These are phyloP conservation scores for Flaveria ramosissima DNA, from an alignment of 129 eudicot species.

Conservation along the genomic window DNA sequence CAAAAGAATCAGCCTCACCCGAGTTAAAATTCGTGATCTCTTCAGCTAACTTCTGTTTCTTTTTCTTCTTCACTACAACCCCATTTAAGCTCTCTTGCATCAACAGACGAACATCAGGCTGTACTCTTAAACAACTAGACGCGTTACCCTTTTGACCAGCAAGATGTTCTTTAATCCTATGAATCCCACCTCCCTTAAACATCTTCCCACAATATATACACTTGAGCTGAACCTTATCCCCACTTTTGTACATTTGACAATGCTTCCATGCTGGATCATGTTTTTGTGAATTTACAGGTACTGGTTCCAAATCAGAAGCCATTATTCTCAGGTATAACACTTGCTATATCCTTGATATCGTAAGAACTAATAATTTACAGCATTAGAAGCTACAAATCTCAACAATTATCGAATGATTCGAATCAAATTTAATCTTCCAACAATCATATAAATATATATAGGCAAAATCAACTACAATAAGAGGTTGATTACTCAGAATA, in stretches of 20 bases:
- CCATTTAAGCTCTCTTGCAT: conserved; percentile 87
- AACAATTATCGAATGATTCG: conserved; percentile 8
- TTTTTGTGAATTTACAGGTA: conserved; percentile 73
- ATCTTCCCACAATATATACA: conserved; percentile 89
- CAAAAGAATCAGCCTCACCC: conserved; percentile 44
- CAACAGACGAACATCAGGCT: conserved; percentile 64
- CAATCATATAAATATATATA: background rate
- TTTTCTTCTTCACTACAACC: conserved; percentile 70
- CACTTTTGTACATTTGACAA: conserved; percentile 74
- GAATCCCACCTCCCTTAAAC: conserved; percentile 98
- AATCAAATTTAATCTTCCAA: conserved; percentile 27
- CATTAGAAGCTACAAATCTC: conserved; percentile 9
- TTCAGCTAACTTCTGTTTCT: conserved; percentile 67
- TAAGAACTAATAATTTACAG: conserved; percentile 15
- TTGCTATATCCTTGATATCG: background rate
- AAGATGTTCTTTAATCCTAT: conserved; percentile 89
- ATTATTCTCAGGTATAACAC: conserved; percentile 30
- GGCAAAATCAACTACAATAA: conserved; percentile 18
- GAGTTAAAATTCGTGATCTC: conserved; percentile 41
- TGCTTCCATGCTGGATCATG: conserved; percentile 99
- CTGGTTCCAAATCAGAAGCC: conserved; percentile 72
- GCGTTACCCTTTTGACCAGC: conserved; percentile 96
- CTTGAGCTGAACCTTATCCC: conserved; percentile 77
- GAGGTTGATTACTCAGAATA: conserved; percentile 7
- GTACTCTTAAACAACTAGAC: conserved; percentile 73